Percentiles rank a stretch among this genome's conserved stretches.
Conservation (phyloP, 2,329 filamentous ascomycete species). For the Raffaelea deltoideospora region DNA sequence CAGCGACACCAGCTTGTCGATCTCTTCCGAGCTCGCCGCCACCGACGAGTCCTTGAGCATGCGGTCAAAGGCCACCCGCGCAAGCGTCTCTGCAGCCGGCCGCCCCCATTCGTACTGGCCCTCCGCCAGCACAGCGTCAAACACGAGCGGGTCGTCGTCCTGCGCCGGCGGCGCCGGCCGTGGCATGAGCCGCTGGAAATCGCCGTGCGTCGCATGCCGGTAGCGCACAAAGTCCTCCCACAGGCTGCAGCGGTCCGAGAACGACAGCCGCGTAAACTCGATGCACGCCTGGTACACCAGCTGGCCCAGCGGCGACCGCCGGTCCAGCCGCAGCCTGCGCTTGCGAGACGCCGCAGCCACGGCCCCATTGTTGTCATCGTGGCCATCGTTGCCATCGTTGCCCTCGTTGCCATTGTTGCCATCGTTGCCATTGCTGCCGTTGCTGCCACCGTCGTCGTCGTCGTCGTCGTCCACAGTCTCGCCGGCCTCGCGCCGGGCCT, state of each 20-base stretch:
- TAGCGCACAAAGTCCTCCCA: slow-evolving; percentile 78
- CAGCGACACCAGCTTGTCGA: slow-evolving; percentile 6
- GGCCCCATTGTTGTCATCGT: too few relatives aligned
- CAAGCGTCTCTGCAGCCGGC: background rate
- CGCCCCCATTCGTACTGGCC: slow-evolving; percentile 34
- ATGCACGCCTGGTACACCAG: slow-evolving; percentile 65
- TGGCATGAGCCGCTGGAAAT: slow-evolving; percentile 45
- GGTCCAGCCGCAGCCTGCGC: slow-evolving; percentile 38
- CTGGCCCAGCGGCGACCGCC: slow-evolving; percentile 63
- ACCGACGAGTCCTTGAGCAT: slow-evolving; percentile 4
- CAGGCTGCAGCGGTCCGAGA: slow-evolving; percentile 60
- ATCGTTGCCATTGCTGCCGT: background rate
- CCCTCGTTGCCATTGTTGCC: too few relatives aligned
- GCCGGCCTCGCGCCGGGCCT: slow-evolving; percentile 36
- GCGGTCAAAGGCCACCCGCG: slow-evolving; percentile 5
- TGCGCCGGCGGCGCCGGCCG: slow-evolving; percentile 16
- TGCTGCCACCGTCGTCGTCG: background rate
- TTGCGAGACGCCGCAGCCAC: too few relatives aligned
- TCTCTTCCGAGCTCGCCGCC: slow-evolving; percentile 7
- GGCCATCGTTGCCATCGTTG: too few relatives aligned
- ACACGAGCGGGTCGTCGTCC: slow-evolving; percentile 31
- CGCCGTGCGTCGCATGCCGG: slow-evolving; percentile 55
- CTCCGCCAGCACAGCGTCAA: slow-evolving; percentile 38
- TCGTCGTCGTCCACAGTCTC: slow-evolving; percentile 12
- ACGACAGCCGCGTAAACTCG: slow-evolving; percentile 68